phyloP scores from a whole-genome alignment of 768 basidiomycete genomes.

The Xanthoconium stramineum region DNA sequence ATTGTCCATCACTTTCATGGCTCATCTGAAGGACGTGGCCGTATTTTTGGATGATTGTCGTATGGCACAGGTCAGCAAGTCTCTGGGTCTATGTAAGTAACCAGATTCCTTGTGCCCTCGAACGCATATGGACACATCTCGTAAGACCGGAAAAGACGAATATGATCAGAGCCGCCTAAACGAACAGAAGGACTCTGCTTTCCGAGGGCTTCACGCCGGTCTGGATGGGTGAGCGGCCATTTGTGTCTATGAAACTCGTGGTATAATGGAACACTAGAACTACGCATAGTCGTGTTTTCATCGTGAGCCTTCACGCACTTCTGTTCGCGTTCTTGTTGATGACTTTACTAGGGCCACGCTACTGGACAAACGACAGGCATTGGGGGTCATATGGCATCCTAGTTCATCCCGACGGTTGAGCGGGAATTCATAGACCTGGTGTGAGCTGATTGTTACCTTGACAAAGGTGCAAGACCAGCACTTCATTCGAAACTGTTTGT shows the following conservation, averaged over 20 bases:
- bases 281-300: neutral
- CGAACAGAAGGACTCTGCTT: neutral
- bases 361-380: too few species aligned
- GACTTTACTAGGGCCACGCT: too few species aligned
- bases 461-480: constrained; percentile 41
- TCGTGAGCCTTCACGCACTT: neutral
- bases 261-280: neutral
- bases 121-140: neutral
- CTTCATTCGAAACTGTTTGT: constrained; percentile 75
- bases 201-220: neutral
- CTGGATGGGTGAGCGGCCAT: neutral
- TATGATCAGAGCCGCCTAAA: neutral
- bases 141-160: neutral
- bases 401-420: too few species aligned
- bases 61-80: constrained; percentile 61
- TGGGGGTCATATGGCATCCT: too few species aligned
- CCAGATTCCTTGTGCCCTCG: neutral
- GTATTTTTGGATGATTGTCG: constrained; percentile 76
- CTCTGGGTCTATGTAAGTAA: constrained; percentile 32
- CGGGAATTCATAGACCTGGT: too few species aligned
- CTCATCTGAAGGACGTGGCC: constrained; percentile 63
- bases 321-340: too few species aligned
- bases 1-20: constrained; percentile 91
- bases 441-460: constrained; percentile 68
- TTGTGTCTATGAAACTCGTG: neutral